Evolutionary conservation across 768 basidiomycete genomes (phyloP).

Genomic region (Pleurotus ostreatus): DNA sequence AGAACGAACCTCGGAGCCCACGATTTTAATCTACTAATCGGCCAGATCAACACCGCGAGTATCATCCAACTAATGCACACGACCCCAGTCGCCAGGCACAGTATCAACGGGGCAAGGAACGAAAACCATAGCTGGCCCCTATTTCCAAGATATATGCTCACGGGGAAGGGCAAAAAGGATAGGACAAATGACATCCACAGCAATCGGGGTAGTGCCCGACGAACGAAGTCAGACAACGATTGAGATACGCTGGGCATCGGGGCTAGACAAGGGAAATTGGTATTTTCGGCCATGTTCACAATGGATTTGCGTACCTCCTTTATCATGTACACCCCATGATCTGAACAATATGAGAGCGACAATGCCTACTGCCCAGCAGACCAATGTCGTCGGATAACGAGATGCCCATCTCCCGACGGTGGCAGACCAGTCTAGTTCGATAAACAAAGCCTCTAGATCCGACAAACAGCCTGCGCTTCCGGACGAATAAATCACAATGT

Average conservation of each 20-base stretch:
- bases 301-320: constrained; percentile 20
- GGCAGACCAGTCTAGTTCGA: constrained; percentile 68
- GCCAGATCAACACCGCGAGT: constrained; percentile 44
- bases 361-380: constrained; percentile 75
- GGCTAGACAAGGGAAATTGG: constrained; percentile 21
- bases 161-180: constrained; percentile 55
- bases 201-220: constrained; percentile 34
- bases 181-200: constrained; percentile 38
- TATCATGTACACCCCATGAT: constrained; percentile 39
- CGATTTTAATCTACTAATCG: constrained; percentile 26
- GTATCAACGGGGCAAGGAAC: constrained; percentile 49
- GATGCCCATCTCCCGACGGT: constrained; percentile 68
- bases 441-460: constrained; percentile 30
- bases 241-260: constrained; percentile 43
- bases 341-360: constrained; percentile 53
- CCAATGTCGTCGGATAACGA: constrained; percentile 69
- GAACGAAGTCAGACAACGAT: constrained; percentile 44
- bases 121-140: constrained; percentile 44
- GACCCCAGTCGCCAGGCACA: constrained; percentile 61
- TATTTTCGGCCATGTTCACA: neutral
- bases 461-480: constrained; percentile 44
- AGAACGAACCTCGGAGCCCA: neutral
- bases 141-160: constrained; percentile 57
- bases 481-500: constrained; percentile 57
- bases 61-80: constrained; percentile 60